Evolutionary conservation across 2,329 filamentous ascomycete species (phyloP).

Genomic region (Endoconidiophora polonica): DNA sequence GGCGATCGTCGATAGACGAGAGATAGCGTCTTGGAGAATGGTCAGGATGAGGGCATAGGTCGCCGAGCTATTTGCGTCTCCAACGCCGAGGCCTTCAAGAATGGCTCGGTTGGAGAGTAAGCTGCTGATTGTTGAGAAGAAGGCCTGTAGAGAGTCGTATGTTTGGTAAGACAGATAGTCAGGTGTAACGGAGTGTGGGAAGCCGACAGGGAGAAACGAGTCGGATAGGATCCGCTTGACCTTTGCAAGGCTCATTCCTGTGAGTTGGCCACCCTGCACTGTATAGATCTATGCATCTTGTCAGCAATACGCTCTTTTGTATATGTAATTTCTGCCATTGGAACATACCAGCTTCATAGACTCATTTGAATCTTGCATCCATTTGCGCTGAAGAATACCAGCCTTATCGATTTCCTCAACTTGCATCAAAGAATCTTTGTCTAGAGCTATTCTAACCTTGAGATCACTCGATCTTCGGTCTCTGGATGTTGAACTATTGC

Average conservation of each 20-base stretch:
- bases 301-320: no score
- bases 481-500: background rate
- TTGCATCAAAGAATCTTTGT: slow-evolving; percentile 15
- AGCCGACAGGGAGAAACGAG: slow-evolving; percentile 76
- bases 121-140: slow-evolving; percentile 65
- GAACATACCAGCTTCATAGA: slow-evolving; percentile 4
- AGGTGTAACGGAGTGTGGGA: slow-evolving; percentile 65
- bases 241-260: background rate
- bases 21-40: slow-evolving; percentile 66
- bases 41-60: slow-evolving; percentile 70
- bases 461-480: background rate
- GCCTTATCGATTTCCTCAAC: slow-evolving; percentile 24
- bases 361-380: slow-evolving; percentile 15
- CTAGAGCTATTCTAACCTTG: background rate
- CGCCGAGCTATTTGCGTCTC: slow-evolving; percentile 60
- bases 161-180: slow-evolving; percentile 65
- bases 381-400: slow-evolving; percentile 21
- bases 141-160: slow-evolving; percentile 66
- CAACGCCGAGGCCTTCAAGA: slow-evolving; percentile 64
- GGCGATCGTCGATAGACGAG: slow-evolving; percentile 66
- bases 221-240: slow-evolving; percentile 30
- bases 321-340: no score
- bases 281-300: background rate
- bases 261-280: slow-evolving; percentile 1
- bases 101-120: slow-evolving; percentile 70